Percentiles rank a stretch among this genome's conserved stretches.
These are phyloP conservation scores for Candida vartiovaarae DNA, from an alignment of 805 yeast genomes.

Conservation along the genomic window DNA sequence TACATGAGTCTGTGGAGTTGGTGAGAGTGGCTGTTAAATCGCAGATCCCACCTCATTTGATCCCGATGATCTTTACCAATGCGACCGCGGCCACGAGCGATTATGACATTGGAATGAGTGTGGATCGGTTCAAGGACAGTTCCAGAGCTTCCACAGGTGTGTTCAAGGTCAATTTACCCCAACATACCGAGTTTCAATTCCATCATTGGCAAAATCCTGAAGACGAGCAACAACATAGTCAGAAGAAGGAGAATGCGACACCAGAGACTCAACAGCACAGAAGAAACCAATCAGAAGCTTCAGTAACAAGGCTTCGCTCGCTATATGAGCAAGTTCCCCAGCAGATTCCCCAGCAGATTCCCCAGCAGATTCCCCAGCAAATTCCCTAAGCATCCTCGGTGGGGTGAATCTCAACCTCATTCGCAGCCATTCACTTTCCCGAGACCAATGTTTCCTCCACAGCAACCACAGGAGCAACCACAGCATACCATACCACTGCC, in stretches of 20 bases:
- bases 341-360: constrained; percentile 2
- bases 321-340: constrained; percentile 16
- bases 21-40: constrained; percentile 29
- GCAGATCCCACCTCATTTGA: constrained; percentile 29
- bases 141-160: constrained; percentile 15
- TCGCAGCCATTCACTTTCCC: no score
- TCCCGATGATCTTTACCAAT: constrained; percentile 28
- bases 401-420: no score
- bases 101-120: neutral
- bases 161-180: constrained; percentile 23
- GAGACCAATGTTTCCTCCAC: neutral
- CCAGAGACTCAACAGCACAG: constrained; percentile 9
- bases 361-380: constrained; percentile 7
- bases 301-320: constrained; percentile 19
- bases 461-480: constrained; percentile 1
- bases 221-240: constrained; percentile 4
- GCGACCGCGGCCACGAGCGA: neutral
- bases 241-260: constrained; percentile 1
- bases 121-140: neutral
- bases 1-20: constrained; percentile 29
- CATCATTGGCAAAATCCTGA: constrained; percentile 25
- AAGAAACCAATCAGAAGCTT: constrained; percentile 25
- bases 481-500: neutral
- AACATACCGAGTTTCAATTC: constrained; percentile 23
- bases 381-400: constrained; percentile 1